Conservation (phyloP, 2,329 filamentous ascomycete species). For the Penicillium brasilianum region DNA sequence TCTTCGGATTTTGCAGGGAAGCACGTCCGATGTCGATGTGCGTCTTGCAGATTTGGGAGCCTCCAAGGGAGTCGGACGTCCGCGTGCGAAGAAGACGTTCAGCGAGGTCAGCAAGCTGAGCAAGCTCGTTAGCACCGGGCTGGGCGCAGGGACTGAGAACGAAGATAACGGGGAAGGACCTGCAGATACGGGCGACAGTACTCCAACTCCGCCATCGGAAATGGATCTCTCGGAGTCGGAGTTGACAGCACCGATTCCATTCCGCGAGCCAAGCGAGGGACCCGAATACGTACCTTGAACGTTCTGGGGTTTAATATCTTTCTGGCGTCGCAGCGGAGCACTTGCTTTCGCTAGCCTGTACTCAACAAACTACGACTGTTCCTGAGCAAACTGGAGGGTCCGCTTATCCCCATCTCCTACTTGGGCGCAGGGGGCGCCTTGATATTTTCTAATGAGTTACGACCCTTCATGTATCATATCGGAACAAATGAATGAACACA, state of each 20-base stretch:
- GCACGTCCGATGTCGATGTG: slow-evolving; percentile 29
- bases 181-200: neutral
- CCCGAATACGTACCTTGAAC: neutral
- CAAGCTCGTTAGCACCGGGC: slow-evolving; percentile 45
- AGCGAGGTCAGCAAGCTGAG: slow-evolving; percentile 44
- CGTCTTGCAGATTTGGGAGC: slow-evolving; percentile 37
- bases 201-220: slow-evolving; percentile 20
- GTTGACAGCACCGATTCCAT: slow-evolving; percentile 15
- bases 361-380: neutral
- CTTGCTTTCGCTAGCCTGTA: neutral
- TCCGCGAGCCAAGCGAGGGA: slow-evolving; percentile 9
- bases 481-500: neutral
- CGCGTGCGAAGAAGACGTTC: slow-evolving; percentile 28
- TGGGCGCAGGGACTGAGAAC: slow-evolving; percentile 27
- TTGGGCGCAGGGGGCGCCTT: neutral
- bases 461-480: neutral
- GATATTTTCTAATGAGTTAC: neutral
- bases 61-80: slow-evolving; percentile 13
- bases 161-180: slow-evolving; percentile 22
- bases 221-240: slow-evolving; percentile 15
- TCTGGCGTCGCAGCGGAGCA: no score
- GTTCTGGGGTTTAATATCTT: no score
- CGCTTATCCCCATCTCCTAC: neutral
- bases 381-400: neutral
- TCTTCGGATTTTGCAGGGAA: slow-evolving; percentile 52